These are phyloP conservation scores for Kingdonia uniflora DNA, from an alignment of 164 flowering plant species.

Conservation along the genomic window DNA sequence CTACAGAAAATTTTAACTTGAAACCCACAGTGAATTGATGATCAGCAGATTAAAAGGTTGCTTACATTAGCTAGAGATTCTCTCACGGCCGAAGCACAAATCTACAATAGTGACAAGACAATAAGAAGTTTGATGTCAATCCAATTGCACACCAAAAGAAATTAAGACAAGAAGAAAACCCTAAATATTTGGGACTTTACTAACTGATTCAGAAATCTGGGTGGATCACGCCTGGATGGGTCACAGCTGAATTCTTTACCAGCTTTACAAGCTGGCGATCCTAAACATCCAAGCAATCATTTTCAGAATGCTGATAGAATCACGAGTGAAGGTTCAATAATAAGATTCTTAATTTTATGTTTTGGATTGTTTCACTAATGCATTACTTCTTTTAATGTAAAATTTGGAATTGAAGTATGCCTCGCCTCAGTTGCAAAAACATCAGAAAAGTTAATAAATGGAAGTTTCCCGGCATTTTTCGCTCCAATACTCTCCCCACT, in stretches of 20 bases:
- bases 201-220: slow-evolving; percentile 2
- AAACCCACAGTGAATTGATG: slow-evolving; percentile 13
- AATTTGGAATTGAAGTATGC: no score
- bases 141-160: background rate
- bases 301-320: background rate
- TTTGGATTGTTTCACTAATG: background rate
- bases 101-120: slow-evolving; percentile 32
- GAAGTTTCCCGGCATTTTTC: no score
- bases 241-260: slow-evolving; percentile 5
- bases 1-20: slow-evolving; percentile 17
- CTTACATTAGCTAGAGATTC: slow-evolving; percentile 92
- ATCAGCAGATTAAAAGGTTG: slow-evolving; percentile 17
- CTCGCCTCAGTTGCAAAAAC: no score
- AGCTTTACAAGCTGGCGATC: slow-evolving; percentile 18
- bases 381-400: no score
- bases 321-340: slow-evolving; percentile 13
- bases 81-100: slow-evolving; percentile 62
- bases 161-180: no score
- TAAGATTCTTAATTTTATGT: slow-evolving; percentile 1
- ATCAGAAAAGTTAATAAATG: no score
- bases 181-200: slow-evolving; percentile 5
- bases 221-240: background rate
- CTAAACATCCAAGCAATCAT: slow-evolving; percentile 1
- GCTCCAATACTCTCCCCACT: no score
- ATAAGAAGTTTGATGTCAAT: no score